phyloP scores from a whole-genome alignment of 306 rosid species.

The Trichosanthes cucumerina region DNA sequence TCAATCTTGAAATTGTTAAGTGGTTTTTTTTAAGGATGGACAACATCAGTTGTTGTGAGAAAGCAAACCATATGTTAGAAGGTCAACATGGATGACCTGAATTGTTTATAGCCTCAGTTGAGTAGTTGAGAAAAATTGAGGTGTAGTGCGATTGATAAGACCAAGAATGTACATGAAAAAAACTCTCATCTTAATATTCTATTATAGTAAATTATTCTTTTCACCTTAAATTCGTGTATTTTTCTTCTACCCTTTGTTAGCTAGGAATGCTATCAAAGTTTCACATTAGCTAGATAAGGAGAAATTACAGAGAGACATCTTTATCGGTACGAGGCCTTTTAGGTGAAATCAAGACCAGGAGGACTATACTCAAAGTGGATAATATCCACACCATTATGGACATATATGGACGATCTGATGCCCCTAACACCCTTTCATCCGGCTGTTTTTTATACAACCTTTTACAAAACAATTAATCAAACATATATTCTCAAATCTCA shows the following conservation, averaged over 20 bases:
- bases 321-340: too few species aligned
- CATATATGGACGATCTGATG: too few species aligned
- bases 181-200: not conserved
- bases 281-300: too few species aligned
- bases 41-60: not conserved
- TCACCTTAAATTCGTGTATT: not conserved
- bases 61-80: too few species aligned
- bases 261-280: too few species aligned
- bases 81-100: not conserved
- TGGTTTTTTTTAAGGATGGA: not conserved
- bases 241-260: not conserved
- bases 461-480: not conserved
- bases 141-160: not conserved
- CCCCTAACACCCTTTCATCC: too few species aligned
- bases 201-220: not conserved
- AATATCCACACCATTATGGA: too few species aligned
- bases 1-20: not conserved
- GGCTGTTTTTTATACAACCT: not conserved
- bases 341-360: too few species aligned
- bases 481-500: too few species aligned
- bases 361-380: too few species aligned
- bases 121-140: not conserved
- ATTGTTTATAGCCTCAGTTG: not conserved
- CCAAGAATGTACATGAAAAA: not conserved
- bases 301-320: too few species aligned